Conservation (phyloP, 2,329 filamentous ascomycete species). For the Fonsecaea monophora region DNA sequence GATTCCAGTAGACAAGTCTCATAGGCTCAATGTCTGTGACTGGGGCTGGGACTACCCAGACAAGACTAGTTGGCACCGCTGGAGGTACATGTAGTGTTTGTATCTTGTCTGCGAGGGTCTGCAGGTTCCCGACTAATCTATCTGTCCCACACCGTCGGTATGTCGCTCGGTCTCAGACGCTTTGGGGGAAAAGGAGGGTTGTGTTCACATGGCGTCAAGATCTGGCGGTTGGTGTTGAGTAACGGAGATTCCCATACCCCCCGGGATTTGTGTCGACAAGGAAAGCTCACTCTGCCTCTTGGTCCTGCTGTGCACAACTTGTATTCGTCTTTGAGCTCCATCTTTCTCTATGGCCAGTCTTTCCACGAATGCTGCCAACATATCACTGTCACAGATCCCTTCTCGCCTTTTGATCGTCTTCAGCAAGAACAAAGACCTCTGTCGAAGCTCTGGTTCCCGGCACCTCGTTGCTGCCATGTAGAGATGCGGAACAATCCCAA, state of each 20-base stretch:
- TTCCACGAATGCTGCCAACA: slow-evolving; percentile 8
- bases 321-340: neutral
- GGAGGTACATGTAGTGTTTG: too few relatives aligned
- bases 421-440: slow-evolving; percentile 14
- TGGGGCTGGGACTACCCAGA: too few relatives aligned
- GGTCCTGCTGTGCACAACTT: neutral
- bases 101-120: too few relatives aligned
- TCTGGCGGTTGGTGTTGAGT: neutral
- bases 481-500: slow-evolving; percentile 17
- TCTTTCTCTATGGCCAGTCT: neutral
- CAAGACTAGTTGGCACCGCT: too few relatives aligned
- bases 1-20: neutral
- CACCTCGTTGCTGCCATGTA: slow-evolving; percentile 10
- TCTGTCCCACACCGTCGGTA: neutral
- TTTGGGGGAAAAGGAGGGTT: neutral
- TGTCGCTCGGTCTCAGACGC: too few relatives aligned
- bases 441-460: slow-evolving; percentile 14
- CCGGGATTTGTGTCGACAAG: neutral
- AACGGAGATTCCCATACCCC: neutral
- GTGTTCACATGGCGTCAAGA: neutral
- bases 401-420: slow-evolving; percentile 20
- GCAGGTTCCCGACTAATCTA: too few relatives aligned
- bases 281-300: neutral
- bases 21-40: too few relatives aligned
- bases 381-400: slow-evolving; percentile 21